Evolutionary conservation across 805 yeast genomes (phyloP).

Genomic region (Candida nemodendra): DNA sequence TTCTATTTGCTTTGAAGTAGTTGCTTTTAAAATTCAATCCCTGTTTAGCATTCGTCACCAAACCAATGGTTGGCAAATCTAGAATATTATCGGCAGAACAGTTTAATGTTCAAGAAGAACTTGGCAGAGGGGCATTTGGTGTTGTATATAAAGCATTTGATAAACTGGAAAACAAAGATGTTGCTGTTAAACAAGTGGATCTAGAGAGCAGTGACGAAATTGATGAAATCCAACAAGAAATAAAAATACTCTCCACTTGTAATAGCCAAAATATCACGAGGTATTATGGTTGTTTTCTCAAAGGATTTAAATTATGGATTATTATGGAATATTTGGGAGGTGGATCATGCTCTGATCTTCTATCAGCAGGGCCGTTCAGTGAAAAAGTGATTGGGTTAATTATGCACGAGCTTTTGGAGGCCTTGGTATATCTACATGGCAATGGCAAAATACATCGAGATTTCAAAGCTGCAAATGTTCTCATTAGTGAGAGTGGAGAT

Average conservation of each 20-base stretch:
- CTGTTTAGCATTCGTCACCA: too few species aligned
- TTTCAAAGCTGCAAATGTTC: constrained; percentile 88
- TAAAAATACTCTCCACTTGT: constrained; percentile 67
- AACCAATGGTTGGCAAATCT: too few species aligned
- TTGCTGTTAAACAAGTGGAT: constrained; percentile 67
- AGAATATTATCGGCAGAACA: constrained; percentile 37
- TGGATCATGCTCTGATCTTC: constrained; percentile 67
- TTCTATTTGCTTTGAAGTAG: too few species aligned
- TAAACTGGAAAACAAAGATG: constrained; percentile 40
- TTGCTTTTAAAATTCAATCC: too few species aligned
- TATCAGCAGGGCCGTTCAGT: constrained; percentile 57
- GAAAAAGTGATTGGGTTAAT: constrained; percentile 56
- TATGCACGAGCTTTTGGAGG: constrained; percentile 54
- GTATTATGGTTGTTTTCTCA: constrained; percentile 70
- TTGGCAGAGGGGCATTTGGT: constrained; percentile 80
- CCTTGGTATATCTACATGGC: constrained; percentile 63
- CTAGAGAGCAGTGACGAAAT: constrained; percentile 70
- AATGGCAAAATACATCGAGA: constrained; percentile 87
- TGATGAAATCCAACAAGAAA: constrained; percentile 71
- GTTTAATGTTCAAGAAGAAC: constrained; percentile 49
- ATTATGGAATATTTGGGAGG: constrained; percentile 81
- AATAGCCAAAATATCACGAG: constrained; percentile 59
- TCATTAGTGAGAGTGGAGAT: constrained; percentile 65
- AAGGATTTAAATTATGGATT: constrained; percentile 71
- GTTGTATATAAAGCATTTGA: constrained; percentile 67